Percentiles rank a stretch among this genome's conserved stretches.
phyloP scores from a whole-genome alignment of 2,329 filamentous ascomycete genomes.

The Sporothrix curviconia region DNA sequence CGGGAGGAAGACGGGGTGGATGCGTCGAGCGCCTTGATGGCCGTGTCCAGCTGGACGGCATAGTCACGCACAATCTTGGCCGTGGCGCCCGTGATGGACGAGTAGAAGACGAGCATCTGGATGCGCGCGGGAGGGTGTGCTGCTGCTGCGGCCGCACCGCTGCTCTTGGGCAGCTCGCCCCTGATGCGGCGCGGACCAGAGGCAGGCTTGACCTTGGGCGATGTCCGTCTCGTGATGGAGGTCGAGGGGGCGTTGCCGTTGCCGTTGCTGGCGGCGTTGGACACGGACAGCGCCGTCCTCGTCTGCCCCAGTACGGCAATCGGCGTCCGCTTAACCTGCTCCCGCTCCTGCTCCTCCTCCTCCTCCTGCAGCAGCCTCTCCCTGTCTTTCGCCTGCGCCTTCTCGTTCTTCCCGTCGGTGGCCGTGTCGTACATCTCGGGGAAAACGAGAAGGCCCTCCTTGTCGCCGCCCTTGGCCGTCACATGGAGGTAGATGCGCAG shows the following conservation, averaged over 20 bases:
- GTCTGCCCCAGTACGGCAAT: neutral
- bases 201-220: neutral
- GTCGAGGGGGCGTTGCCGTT: neutral
- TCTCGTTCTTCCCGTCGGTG: constrained; percentile 10
- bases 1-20: neutral
- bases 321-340: neutral
- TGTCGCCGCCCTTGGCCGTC: constrained; percentile 23
- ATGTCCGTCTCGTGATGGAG: neutral
- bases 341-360: neutral
- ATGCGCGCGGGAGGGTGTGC: constrained; percentile 34
- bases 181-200: constrained; percentile 41
- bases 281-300: neutral
- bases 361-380: neutral
- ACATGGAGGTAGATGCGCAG: constrained; percentile 38
- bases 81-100: constrained; percentile 78
- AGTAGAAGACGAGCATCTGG: constrained; percentile 79
- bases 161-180: constrained; percentile 29
- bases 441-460: constrained; percentile 31
- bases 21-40: constrained; percentile 31
- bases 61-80: constrained; percentile 65
- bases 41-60: constrained; percentile 44
- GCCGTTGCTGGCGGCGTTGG: neutral
- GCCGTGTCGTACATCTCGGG: constrained; percentile 29
- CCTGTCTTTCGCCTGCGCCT: no score
- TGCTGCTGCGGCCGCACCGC: constrained; percentile 24